Evolutionary conservation across 2,329 filamentous ascomycete genomes (phyloP).

Genomic region (Calonectria hongkongensis): DNA sequence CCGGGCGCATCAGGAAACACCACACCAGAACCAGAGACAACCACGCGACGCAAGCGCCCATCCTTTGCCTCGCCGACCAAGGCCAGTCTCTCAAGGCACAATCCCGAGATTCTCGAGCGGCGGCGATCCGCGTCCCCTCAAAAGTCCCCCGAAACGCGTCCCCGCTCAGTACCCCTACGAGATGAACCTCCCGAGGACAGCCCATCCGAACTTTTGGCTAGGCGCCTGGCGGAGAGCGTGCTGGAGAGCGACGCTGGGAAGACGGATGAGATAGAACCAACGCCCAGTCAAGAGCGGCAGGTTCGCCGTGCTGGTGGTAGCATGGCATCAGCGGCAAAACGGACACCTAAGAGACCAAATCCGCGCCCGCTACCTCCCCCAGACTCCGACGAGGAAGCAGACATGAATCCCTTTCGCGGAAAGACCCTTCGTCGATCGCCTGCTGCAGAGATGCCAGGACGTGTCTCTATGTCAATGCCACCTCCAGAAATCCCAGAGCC

Average conservation of each 20-base stretch:
- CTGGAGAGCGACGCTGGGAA: conserved; percentile 49
- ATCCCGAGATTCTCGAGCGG: conserved; percentile 74
- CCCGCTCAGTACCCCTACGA: conserved; percentile 38
- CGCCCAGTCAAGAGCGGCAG: conserved; percentile 44
- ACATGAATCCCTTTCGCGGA: conserved; percentile 57
- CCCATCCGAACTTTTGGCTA: conserved; percentile 54
- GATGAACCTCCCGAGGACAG: conserved; percentile 51
- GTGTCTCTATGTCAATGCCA: conserved; percentile 41
- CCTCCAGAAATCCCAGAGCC: conserved; percentile 43
- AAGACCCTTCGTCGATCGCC: conserved; percentile 55
- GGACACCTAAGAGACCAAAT: conserved; percentile 65
- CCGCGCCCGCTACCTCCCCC: conserved; percentile 70
- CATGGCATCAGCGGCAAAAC: conserved; percentile 61
- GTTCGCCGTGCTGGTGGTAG: conserved; percentile 53
- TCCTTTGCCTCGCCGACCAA: conserved; percentile 82
- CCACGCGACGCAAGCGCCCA: conserved; percentile 62
- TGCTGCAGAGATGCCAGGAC: conserved; percentile 54
- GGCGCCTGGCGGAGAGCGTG: conserved; percentile 56
- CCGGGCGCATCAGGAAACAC: conserved; percentile 59
- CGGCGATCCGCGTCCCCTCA: conserved; percentile 62
- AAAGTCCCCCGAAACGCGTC: conserved; percentile 50
- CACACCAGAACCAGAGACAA: conserved; percentile 54
- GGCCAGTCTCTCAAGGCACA: conserved; percentile 76
- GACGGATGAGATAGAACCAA: conserved; percentile 48
- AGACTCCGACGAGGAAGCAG: conserved; percentile 55